Evolutionary conservation across 495 filamentous ascomycete species (phyloP).

Genomic region (Podospora fimiseda): DNA sequence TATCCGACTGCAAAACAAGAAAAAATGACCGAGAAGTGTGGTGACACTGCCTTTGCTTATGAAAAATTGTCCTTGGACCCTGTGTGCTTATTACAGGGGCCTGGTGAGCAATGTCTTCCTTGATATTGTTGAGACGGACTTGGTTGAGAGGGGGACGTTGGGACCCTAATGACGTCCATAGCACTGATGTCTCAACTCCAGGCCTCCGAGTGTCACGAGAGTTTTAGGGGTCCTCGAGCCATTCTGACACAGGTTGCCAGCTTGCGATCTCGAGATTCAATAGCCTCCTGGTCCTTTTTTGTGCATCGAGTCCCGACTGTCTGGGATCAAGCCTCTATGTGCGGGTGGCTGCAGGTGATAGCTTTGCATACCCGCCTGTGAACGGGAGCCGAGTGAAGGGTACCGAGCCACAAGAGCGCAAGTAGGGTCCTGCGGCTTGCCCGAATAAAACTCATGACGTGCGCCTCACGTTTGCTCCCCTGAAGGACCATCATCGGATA

Average conservation of each 20-base stretch:
- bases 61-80: background rate
- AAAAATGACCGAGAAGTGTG: background rate
- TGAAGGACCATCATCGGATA: background rate
- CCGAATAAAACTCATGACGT: conserved; percentile 11
- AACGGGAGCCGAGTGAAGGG: conserved; percentile 8
- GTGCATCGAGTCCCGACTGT: conserved; percentile 13
- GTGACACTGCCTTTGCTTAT: background rate
- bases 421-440: background rate
- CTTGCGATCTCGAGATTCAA: no score
- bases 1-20: background rate
- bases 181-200: background rate
- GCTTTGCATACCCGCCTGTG: background rate
- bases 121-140: no score
- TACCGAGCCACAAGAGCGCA: background rate
- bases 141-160: no score
- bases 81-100: no score
- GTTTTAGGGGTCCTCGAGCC: background rate
- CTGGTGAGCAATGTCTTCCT: no score
- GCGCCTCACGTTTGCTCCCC: conserved; percentile 1
- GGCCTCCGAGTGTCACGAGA: background rate
- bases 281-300: no score
- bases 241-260: no score
- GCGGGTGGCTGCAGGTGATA: conserved; percentile 18
- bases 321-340: conserved; percentile 8
- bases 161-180: background rate